Conservation (phyloP, 139 green algal genomes). For the Microglena sp. region DNA sequence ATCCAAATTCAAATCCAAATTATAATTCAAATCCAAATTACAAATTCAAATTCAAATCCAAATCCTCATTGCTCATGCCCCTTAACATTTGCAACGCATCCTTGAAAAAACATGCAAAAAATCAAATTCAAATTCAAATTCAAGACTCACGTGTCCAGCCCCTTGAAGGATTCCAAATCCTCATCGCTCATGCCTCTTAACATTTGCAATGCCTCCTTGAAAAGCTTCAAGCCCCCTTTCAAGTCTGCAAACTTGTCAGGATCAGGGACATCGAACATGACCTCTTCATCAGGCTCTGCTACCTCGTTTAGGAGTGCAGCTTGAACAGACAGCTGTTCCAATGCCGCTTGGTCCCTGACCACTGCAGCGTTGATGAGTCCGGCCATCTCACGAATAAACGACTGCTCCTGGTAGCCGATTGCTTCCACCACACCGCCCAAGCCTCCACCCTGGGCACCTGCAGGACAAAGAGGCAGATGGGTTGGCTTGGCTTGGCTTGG, state of each 20-base stretch:
- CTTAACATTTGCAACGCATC: slow-evolving; percentile 17
- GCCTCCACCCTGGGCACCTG: too few relatives aligned
- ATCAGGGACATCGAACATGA: slow-evolving; percentile 9
- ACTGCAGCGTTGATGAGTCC: slow-evolving; percentile 6
- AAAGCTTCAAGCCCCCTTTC: slow-evolving; percentile 16
- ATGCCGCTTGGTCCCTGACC: neutral
- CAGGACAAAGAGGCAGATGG: too few relatives aligned
- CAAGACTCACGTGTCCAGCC: slow-evolving; percentile 11
- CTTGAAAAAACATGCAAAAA: too few relatives aligned
- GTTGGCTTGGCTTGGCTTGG: too few relatives aligned
- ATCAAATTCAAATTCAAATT: too few relatives aligned
- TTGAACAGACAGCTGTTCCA: neutral
- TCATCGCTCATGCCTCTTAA: slow-evolving; percentile 15
- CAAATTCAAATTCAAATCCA: too few relatives aligned
- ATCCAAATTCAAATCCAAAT: too few relatives aligned
- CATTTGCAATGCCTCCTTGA: slow-evolving; percentile 18
- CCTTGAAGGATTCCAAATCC: slow-evolving; percentile 16
- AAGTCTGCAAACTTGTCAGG: slow-evolving; percentile 20
- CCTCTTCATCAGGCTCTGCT: slow-evolving; percentile 6
- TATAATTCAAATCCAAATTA: too few relatives aligned
- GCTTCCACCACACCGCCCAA: too few relatives aligned
- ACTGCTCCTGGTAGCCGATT: too few relatives aligned
- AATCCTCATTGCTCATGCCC: slow-evolving; percentile 13
- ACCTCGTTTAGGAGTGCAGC: neutral
- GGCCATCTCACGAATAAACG: too few relatives aligned